These are phyloP conservation scores for Penicillium arizonense DNA, from an alignment of 495 filamentous ascomycete genomes.

Conservation along the genomic window DNA sequence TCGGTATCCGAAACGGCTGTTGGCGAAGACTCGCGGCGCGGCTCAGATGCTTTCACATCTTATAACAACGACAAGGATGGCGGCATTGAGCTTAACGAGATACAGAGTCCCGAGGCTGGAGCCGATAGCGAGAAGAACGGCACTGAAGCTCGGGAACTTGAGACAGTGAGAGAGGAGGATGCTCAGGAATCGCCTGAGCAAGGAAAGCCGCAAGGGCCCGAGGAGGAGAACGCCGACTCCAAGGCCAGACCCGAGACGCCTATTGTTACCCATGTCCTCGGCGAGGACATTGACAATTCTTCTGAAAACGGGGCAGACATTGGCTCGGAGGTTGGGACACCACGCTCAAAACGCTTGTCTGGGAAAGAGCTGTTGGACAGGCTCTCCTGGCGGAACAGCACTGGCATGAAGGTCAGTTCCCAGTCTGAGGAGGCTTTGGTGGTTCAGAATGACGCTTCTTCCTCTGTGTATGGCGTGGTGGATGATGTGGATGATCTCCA, in stretches of 20 bases:
- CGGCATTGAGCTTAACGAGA: constrained; percentile 37
- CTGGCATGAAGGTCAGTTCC: constrained; percentile 9
- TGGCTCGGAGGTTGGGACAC: constrained; percentile 34
- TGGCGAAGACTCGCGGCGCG: constrained; percentile 28
- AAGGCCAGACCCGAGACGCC: constrained; percentile 9
- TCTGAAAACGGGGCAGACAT: constrained; percentile 39
- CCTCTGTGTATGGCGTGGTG: constrained; percentile 24
- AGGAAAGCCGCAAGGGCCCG: not conserved
- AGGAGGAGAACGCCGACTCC: not conserved
- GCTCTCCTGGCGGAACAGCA: constrained; percentile 16
- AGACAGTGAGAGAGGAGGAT: constrained; percentile 21
- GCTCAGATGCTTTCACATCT: constrained; percentile 19
- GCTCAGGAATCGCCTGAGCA: constrained; percentile 7
- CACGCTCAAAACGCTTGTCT: constrained; percentile 31
- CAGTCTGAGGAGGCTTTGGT: constrained; percentile 27
- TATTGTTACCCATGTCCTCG: constrained; percentile 8
- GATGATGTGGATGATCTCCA: constrained; percentile 31
- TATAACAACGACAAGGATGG: constrained; percentile 28
- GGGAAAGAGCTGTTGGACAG: constrained; percentile 18
- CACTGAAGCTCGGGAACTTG: constrained; percentile 1
- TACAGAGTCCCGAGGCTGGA: constrained; percentile 20
- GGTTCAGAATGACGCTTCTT: constrained; percentile 19
- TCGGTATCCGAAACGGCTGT: constrained; percentile 31
- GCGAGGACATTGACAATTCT: constrained; percentile 20
- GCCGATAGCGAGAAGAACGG: constrained; percentile 24